phyloP scores from a whole-genome alignment of 2,329 filamentous ascomycete species.

The Aspergillus fumigatus region DNA sequence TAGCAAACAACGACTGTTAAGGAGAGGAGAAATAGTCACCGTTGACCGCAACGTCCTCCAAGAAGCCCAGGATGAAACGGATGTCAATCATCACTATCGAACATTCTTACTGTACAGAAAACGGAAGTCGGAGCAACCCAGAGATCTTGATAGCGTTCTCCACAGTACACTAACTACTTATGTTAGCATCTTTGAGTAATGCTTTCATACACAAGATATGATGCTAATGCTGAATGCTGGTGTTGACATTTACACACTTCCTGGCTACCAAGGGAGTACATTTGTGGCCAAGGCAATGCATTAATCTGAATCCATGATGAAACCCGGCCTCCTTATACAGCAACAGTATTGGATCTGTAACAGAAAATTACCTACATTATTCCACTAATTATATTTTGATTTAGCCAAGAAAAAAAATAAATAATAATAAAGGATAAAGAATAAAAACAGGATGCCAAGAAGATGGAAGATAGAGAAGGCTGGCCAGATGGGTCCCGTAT shows the following conservation, averaged over 20 bases:
- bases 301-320: not conserved
- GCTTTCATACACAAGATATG: not conserved
- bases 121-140: not conserved
- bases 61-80: not conserved
- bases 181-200: not conserved
- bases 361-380: too few species aligned
- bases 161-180: not conserved
- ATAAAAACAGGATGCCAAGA: too few species aligned
- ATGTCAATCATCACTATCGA: not conserved
- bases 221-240: not conserved
- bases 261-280: too few species aligned
- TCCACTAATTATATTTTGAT: too few species aligned
- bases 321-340: not conserved
- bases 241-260: too few species aligned
- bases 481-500: too few species aligned
- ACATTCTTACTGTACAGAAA: not conserved
- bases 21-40: not conserved
- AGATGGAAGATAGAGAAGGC: too few species aligned
- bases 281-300: not conserved
- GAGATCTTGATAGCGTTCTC: not conserved
- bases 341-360: not conserved
- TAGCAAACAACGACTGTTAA: not conserved
- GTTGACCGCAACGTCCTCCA: not conserved
- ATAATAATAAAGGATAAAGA: too few species aligned
- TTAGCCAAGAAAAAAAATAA: too few species aligned